phyloP scores from a whole-genome alignment of 2,329 filamentous ascomycete species.

The Colletotrichum truncatum region DNA sequence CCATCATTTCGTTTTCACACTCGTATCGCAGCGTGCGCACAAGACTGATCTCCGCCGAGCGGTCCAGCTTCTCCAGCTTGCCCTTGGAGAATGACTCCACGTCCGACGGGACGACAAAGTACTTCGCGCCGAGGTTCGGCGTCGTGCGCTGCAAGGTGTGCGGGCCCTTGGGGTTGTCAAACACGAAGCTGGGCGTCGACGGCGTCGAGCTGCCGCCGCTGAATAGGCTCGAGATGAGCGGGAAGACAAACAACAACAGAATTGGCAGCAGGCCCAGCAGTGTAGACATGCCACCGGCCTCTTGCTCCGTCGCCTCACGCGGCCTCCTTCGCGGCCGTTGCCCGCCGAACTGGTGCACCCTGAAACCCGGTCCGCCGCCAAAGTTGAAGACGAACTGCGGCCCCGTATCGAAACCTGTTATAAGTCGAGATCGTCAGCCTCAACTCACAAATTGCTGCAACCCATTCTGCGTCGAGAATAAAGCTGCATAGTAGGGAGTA shows the following conservation, averaged over 20 bases:
- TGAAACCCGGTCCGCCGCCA: conserved; percentile 87
- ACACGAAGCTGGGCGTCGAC: conserved; percentile 75
- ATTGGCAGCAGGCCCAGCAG: conserved; percentile 85
- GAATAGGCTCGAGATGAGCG: conserved; percentile 84
- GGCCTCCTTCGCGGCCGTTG: conserved; percentile 79
- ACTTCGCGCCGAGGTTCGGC: conserved; percentile 76
- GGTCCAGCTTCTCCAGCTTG: conserved; percentile 80
- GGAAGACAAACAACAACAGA: conserved; percentile 87
- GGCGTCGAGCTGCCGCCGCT: conserved; percentile 61
- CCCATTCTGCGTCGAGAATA: background rate
- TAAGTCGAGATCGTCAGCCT: conserved; percentile 1
- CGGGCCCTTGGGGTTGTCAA: conserved; percentile 75
- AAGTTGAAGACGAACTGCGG: conserved; percentile 96
- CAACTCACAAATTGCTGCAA: background rate
- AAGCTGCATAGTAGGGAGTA: background rate
- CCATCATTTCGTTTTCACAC: conserved; percentile 78
- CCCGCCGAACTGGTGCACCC: conserved; percentile 96
- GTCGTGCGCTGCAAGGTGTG: conserved; percentile 80
- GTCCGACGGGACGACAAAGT: conserved; percentile 85
- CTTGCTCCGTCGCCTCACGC: conserved; percentile 65
- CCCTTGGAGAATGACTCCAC: conserved; percentile 74
- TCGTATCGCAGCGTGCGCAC: conserved; percentile 72
- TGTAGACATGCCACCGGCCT: conserved; percentile 63
- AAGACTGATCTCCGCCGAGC: conserved; percentile 78
- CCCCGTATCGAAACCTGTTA: conserved; percentile 73